Conservation (phyloP, 129 eudicot species). For the Scalesia atractyloides region DNA sequence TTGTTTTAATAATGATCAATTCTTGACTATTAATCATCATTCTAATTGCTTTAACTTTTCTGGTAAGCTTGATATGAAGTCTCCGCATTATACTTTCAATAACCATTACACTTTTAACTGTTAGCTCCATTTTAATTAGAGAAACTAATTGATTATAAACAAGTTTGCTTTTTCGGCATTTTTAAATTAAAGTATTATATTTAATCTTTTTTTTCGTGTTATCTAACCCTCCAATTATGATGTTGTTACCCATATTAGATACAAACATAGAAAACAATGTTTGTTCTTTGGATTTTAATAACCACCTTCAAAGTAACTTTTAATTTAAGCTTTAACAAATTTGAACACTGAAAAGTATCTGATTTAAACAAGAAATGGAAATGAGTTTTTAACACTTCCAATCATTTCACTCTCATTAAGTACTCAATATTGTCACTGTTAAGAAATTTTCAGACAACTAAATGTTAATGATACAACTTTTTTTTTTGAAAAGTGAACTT, state of each 20-base stretch:
- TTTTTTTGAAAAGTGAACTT: too few relatives aligned
- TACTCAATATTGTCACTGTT: neutral
- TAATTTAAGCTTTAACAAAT: neutral
- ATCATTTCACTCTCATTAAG: neutral
- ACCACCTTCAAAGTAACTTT: slow-evolving; percentile 5
- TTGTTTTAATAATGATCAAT: slow-evolving; percentile 7
- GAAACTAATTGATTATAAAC: neutral
- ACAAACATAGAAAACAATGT: neutral
- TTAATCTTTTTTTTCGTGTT: neutral
- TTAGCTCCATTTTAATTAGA: neutral
- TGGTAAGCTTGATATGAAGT: slow-evolving; percentile 5
- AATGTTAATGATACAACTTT: too few relatives aligned
- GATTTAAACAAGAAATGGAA: neutral
- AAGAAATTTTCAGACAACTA: too few relatives aligned
- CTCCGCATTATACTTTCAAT: neutral
- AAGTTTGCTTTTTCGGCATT: neutral
- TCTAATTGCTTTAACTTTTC: neutral
- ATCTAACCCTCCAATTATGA: slow-evolving; percentile 7
- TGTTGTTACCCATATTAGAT: neutral
- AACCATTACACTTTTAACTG: neutral
- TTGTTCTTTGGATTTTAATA: slow-evolving; percentile 3
- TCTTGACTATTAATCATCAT: neutral
- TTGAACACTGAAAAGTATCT: neutral
- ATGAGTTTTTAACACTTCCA: neutral
- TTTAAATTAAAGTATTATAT: neutral